Base-by-base conservation (phyloP, 129 eudicot species). In the Artemisia argyi region DNA sequence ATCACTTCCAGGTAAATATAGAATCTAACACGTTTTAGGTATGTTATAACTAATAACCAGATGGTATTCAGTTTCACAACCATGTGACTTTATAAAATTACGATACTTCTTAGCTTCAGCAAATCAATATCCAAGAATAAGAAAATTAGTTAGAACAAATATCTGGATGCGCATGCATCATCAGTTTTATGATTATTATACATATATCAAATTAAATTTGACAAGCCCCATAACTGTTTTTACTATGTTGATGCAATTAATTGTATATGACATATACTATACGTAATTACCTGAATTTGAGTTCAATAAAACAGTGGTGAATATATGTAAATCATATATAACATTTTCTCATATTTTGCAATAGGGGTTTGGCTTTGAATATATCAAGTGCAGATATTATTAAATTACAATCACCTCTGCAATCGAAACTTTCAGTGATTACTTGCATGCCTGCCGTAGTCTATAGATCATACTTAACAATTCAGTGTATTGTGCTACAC, bases 1-100 rank as follows among this genome's bases (percentile, higher is more conserved):
- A 69, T 69, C 50, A 52, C 24, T 57, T 57, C 62, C 62, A 57
- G 35, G 30, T 28, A 17, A 56, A 7, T 24, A 56, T 56, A 56
- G 19, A 56, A 19, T 56, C 30, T 56, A 17, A 55, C 17, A 35
- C 22, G 12, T 19, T 35, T 55, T 64, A 19, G 18, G 8, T 17
- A 68, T 56, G 75, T 32, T 18, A 55, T 56, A 46, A 66, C 14
- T 11, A 17, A 7, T 49, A 48, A 47, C 56, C 60, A 1, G 16
- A 39, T 3, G 3, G 55, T 11, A 54, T 20, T 20, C n/a, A n/a
- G n/a, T n/a, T 65, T 22, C 55, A 75, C 0, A 66, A 68, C 50
- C 71, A 20, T 7, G 46, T 48, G 39, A 11, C 39, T 30, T 68
- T 20, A 69, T 65, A 26, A 10, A n/a, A 62, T 20, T 42, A 1